Conservation (phyloP, 306 rosid species). For the Potentilla sterilis region DNA sequence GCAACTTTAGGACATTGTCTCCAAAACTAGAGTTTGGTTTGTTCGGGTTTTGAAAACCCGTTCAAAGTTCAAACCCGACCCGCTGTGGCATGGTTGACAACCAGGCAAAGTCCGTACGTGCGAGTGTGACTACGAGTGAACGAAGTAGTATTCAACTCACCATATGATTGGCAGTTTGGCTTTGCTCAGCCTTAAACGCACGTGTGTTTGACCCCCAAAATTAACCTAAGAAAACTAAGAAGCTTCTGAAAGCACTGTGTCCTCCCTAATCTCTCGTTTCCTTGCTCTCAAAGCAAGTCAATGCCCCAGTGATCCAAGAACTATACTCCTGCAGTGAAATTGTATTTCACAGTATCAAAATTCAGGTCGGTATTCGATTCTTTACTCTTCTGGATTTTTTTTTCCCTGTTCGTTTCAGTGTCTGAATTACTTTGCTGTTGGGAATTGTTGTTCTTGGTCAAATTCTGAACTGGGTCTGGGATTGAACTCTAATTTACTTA, state of each 20-base stretch:
- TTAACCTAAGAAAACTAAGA: slow-evolving; percentile 31
- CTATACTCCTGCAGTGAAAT: slow-evolving; percentile 16
- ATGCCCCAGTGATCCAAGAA: slow-evolving; percentile 20
- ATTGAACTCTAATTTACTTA: slow-evolving; percentile 19
- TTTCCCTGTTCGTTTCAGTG: slow-evolving; percentile 16
- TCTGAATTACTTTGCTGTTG: neutral
- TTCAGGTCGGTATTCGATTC: slow-evolving; percentile 36
- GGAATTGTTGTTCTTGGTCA: slow-evolving; percentile 11
- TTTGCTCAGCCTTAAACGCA: slow-evolving; percentile 25
- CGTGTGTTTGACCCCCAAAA: slow-evolving; percentile 51
- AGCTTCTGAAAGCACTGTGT: slow-evolving; percentile 36
- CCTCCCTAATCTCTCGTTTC: slow-evolving; percentile 36
- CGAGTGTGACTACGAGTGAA: slow-evolving; percentile 8
- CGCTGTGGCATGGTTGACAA: slow-evolving; percentile 12
- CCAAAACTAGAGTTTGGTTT: too few relatives aligned
- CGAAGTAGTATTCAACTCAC: neutral
- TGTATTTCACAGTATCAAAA: slow-evolving; percentile 15
- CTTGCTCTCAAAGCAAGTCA: slow-evolving; percentile 1
- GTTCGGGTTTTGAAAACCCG: neutral
- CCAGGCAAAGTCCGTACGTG: slow-evolving; percentile 7
- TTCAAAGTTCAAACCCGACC: slow-evolving; percentile 14
- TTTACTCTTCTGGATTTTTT: neutral
- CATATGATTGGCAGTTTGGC: slow-evolving; percentile 18
- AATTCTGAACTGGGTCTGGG: slow-evolving; percentile 17
- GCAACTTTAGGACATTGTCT: too few relatives aligned